A percentile compares a stretch with the other conserved stretches of the same genome.
phyloP scores from a whole-genome alignment of 768 basidiomycete genomes.

The Mycena kentingensis region DNA sequence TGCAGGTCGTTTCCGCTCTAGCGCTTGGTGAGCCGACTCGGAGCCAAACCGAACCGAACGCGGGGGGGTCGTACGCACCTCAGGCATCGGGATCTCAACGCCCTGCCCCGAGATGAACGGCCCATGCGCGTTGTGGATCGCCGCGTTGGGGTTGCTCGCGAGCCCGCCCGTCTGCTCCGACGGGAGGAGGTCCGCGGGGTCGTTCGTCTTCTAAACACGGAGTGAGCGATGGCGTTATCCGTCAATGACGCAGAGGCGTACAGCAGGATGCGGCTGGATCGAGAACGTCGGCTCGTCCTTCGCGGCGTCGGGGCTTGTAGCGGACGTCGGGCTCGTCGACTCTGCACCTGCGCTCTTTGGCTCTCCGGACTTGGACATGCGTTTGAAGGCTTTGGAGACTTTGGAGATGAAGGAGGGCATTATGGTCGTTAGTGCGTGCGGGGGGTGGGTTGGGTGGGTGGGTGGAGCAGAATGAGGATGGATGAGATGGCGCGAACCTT shows the following conservation, averaged over 20 bases:
- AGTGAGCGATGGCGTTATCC: background rate
- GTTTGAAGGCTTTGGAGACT: slow-evolving; percentile 11
- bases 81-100: too few relatives aligned
- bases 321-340: too few relatives aligned
- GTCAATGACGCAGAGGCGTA: slow-evolving; percentile 29
- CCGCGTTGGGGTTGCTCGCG: slow-evolving; percentile 39
- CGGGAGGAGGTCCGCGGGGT: slow-evolving; percentile 54
- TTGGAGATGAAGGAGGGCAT: slow-evolving; percentile 21
- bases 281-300: slow-evolving; percentile 43
- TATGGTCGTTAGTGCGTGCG: background rate
- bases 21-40: background rate
- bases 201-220: slow-evolving; percentile 52
- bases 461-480: background rate
- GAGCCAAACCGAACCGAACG: background rate
- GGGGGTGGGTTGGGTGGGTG: background rate
- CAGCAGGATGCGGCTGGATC: slow-evolving; percentile 67
- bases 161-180: slow-evolving; percentile 39
- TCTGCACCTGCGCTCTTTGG: too few relatives aligned
- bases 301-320: background rate
- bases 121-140: slow-evolving; percentile 51
- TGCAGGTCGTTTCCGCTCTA: slow-evolving; percentile 56
- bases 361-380: slow-evolving; percentile 19
- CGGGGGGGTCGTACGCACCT: too few relatives aligned
- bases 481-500: background rate
- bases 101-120: slow-evolving; percentile 57